Conservation (phyloP, 148 eudicot species). For the Rhododendron henanense region DNA sequence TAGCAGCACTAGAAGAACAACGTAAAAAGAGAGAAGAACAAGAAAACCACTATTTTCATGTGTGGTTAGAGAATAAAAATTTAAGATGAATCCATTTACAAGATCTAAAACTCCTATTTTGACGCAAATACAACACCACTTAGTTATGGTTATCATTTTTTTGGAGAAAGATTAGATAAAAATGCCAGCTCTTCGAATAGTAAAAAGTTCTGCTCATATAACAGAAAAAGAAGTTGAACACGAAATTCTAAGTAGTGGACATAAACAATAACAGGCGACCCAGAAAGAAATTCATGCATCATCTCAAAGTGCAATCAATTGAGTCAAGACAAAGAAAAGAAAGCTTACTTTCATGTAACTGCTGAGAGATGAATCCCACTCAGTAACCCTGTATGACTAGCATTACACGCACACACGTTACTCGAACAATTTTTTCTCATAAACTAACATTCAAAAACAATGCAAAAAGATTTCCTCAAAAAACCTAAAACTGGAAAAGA, state of each 20-base stretch:
- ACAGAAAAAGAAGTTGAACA: neutral
- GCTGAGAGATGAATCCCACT: constrained; percentile 91
- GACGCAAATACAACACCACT: neutral
- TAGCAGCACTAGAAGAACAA: neutral
- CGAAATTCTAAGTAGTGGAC: neutral
- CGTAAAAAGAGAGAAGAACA: neutral
- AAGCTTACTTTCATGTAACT: constrained; percentile 82
- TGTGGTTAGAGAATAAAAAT: neutral
- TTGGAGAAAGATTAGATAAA: neutral
- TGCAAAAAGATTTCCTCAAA: neutral
- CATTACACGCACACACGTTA: constrained; percentile 13
- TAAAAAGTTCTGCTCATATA: neutral
- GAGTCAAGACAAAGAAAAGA: neutral
- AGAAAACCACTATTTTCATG: neutral
- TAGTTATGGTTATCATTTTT: neutral
- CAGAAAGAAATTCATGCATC: neutral
- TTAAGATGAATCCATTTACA: neutral
- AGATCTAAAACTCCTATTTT: neutral
- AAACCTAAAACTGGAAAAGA: neutral
- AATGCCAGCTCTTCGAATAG: neutral
- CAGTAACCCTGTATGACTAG: constrained; percentile 79
- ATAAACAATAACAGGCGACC: neutral
- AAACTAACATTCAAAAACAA: neutral
- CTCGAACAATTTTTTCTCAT: neutral
- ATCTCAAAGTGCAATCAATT: neutral